phyloP scores from a whole-genome alignment of 805 yeast genomes.

The Naumovozyma castellii region DNA sequence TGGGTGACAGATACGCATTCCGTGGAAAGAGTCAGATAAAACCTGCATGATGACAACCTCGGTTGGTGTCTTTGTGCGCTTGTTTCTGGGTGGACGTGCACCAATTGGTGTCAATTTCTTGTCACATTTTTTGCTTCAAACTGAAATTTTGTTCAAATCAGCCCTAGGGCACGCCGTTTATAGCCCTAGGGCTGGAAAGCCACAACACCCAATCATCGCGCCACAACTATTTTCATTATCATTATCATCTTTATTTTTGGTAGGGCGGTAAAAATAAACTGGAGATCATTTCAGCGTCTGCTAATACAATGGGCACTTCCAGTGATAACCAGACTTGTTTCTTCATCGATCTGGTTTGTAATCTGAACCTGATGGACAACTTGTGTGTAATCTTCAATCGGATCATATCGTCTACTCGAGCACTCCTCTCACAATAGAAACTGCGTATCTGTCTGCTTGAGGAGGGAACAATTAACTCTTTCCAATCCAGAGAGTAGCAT shows the following conservation, averaged over 20 bases:
- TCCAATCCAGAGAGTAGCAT: background rate
- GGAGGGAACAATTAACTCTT: background rate
- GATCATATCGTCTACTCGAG: constrained; percentile 1
- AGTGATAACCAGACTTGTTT: constrained; percentile 3
- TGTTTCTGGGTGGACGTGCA: background rate
- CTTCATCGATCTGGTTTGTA: background rate
- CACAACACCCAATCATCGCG: too few species aligned
- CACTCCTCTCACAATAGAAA: constrained; percentile 10
- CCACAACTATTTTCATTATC: too few species aligned
- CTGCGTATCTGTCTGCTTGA: background rate
- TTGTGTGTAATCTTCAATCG: constrained; percentile 14
- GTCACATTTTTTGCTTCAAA: background rate
- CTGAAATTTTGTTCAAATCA: too few species aligned
- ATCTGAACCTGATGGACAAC: constrained; percentile 5
- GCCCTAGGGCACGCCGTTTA: too few species aligned
- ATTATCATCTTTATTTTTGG: too few species aligned
- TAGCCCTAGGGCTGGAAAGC: too few species aligned
- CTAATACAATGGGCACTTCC: constrained; percentile 10
- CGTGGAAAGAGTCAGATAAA: background rate
- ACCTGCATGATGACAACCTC: background rate
- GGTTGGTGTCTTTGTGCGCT: background rate
- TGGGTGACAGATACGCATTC: too few species aligned
- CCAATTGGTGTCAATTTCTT: background rate
- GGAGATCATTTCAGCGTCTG: constrained; percentile 5
- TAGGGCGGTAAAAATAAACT: constrained; percentile 3